A percentile compares a stretch with the other conserved stretches of the same genome.
Evolutionary conservation across 2,329 filamentous ascomycete species (phyloP).

Genomic region (Hypoxylon sp.): DNA sequence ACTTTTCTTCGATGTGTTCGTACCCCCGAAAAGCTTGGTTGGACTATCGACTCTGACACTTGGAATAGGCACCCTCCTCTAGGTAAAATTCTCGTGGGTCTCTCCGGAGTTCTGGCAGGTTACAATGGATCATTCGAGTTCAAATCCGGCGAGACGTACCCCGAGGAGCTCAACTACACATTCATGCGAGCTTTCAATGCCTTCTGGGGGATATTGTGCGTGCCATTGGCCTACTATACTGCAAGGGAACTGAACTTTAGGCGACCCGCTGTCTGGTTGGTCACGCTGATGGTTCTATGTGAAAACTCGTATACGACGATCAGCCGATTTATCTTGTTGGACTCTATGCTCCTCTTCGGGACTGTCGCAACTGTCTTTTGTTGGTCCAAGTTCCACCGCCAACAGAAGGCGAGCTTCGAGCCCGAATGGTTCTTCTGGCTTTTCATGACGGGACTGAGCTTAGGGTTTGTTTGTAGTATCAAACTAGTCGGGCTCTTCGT

Average conservation of each 20-base stretch:
- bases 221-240: conserved; percentile 95
- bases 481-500: conserved; percentile 98
- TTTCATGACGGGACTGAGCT: conserved; percentile 91
- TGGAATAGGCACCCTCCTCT: conserved; percentile 78
- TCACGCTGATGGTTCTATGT: conserved; percentile 96
- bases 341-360: conserved; percentile 98
- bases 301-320: conserved; percentile 99
- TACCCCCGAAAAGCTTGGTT: conserved; percentile 44
- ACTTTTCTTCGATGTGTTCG: conserved; percentile 90
- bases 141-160: conserved; percentile 97
- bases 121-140: conserved; percentile 99
- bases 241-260: conserved; percentile 90
- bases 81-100: conserved; percentile 97
- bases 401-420: conserved; percentile 88
- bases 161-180: conserved; percentile 93
- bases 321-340: conserved; percentile 96
- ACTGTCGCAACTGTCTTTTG: conserved; percentile 98
- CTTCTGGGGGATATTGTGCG: conserved; percentile 90
- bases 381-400: conserved; percentile 96
- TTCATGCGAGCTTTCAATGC: conserved; percentile 99
- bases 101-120: conserved; percentile 94
- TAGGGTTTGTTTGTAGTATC: conserved; percentile 98
- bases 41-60: conserved; percentile 40
- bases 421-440: conserved; percentile 96
- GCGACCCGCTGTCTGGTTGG: conserved; percentile 90